Conservation (phyloP, 306 rosid species). For the Lathyrus tuberosus region DNA sequence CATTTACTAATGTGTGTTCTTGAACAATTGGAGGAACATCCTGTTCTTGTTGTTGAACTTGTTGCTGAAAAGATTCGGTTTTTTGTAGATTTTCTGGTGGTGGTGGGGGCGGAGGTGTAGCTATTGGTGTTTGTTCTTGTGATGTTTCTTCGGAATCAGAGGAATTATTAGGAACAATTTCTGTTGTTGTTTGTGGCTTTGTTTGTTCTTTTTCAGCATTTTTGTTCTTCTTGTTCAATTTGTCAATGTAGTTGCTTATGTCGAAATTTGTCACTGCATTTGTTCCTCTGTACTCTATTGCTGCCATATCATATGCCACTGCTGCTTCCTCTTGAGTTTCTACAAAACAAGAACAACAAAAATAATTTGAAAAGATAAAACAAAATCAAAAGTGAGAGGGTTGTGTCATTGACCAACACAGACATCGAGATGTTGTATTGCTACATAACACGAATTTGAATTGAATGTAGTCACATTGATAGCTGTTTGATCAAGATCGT, state of each 20-base stretch:
- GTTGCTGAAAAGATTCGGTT: not conserved
- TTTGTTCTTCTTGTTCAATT: constrained; percentile 39
- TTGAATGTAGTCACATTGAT: too few relatives aligned
- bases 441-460: too few relatives aligned
- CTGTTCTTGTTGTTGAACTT: constrained; percentile 30
- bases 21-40: constrained; percentile 1
- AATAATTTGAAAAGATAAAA: too few relatives aligned
- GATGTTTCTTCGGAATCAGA: constrained; percentile 39
- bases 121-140: constrained; percentile 21
- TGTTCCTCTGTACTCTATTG: constrained; percentile 81
- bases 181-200: constrained; percentile 21
- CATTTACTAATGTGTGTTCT: constrained; percentile 34
- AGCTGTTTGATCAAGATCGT: too few relatives aligned
- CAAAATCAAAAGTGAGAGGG: too few relatives aligned
- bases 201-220: constrained; percentile 32
- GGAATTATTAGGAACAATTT: constrained; percentile 37
- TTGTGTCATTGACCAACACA: too few relatives aligned
- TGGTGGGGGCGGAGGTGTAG: not conserved
- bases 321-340: constrained; percentile 99
- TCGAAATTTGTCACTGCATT: constrained; percentile 95
- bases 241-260: constrained; percentile 64
- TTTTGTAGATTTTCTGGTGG: constrained; percentile 23
- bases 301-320: constrained; percentile 86
- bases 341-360: constrained; percentile 11
- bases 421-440: too few relatives aligned